phyloP scores from a whole-genome alignment of 2,329 filamentous ascomycete species.

The Huntiella savannae region DNA sequence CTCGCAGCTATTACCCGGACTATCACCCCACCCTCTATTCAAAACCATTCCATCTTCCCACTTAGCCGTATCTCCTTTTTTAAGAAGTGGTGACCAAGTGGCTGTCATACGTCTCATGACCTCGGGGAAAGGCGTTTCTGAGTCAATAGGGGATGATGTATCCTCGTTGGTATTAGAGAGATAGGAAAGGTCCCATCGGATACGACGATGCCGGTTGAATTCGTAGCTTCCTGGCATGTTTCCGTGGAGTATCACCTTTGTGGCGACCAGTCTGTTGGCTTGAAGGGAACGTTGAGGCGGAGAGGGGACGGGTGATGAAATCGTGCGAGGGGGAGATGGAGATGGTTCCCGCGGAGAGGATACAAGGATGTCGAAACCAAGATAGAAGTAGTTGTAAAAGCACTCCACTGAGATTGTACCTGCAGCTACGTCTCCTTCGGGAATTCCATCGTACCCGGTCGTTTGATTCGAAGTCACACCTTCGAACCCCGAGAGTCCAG shows the following conservation, averaged over 20 bases:
- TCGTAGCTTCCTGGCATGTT: conserved; percentile 93
- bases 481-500: conserved; percentile 54
- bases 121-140: conserved; percentile 59
- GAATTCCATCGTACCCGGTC: conserved; percentile 30
- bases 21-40: conserved; percentile 81
- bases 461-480: conserved; percentile 24
- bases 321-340: conserved; percentile 35
- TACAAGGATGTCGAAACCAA: conserved; percentile 87
- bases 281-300: conserved; percentile 20
- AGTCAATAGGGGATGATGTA: conserved; percentile 23
- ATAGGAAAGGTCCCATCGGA: conserved; percentile 63
- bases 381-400: conserved; percentile 95
- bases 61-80: conserved; percentile 30
- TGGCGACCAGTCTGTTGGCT: conserved; percentile 57
- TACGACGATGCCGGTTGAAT: conserved; percentile 84
- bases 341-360: conserved; percentile 53
- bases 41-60: conserved; percentile 63
- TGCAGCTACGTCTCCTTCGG: conserved; percentile 34
- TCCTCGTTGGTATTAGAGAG: conserved; percentile 16
- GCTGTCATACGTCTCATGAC: conserved; percentile 50
- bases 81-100: conserved; percentile 50
- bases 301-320: conserved; percentile 3
- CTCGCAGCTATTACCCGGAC: conserved; percentile 76
- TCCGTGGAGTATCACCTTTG: conserved; percentile 81
- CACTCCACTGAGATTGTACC: conserved; percentile 48